Conservation (phyloP, 495 filamentous ascomycete species). For the Talaromyces stipitatus region DNA sequence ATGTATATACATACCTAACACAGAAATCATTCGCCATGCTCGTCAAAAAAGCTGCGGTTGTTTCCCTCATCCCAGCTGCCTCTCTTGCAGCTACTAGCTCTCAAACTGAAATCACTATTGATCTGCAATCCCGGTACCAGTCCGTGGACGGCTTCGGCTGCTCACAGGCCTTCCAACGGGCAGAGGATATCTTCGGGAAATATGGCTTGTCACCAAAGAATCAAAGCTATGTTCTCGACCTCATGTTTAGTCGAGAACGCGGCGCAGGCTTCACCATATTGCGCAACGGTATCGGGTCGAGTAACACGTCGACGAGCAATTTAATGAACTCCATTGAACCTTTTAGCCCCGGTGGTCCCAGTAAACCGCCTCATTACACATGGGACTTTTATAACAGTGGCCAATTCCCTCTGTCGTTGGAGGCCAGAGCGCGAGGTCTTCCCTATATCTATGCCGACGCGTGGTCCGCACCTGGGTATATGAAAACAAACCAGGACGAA, state of each 20-base stretch:
- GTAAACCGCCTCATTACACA: constrained; percentile 28
- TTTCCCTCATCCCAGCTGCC: not conserved
- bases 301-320: constrained; percentile 30
- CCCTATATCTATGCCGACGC: constrained; percentile 46
- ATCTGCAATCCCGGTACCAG: constrained; percentile 13
- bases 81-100: not conserved
- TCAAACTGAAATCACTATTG: not conserved
- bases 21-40: not conserved
- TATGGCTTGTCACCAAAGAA: constrained; percentile 17
- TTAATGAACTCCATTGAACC: constrained; percentile 28
- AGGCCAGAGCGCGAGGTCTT: constrained; percentile 35
- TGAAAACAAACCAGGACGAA: constrained; percentile 45
- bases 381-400: constrained; percentile 41
- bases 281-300: constrained; percentile 34
- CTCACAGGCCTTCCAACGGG: constrained; percentile 44
- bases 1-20: not conserved
- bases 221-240: constrained; percentile 35
- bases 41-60: not conserved
- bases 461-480: constrained; percentile 48
- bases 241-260: constrained; percentile 34
- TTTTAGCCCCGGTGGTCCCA: constrained; percentile 23
- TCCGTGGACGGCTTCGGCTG: constrained; percentile 41
- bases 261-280: constrained; percentile 48
- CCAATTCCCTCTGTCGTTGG: constrained; percentile 43
- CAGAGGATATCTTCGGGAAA: constrained; percentile 11